phyloP scores from a whole-genome alignment of 495 filamentous ascomycete genomes.

The Entonaema liquescens region DNA sequence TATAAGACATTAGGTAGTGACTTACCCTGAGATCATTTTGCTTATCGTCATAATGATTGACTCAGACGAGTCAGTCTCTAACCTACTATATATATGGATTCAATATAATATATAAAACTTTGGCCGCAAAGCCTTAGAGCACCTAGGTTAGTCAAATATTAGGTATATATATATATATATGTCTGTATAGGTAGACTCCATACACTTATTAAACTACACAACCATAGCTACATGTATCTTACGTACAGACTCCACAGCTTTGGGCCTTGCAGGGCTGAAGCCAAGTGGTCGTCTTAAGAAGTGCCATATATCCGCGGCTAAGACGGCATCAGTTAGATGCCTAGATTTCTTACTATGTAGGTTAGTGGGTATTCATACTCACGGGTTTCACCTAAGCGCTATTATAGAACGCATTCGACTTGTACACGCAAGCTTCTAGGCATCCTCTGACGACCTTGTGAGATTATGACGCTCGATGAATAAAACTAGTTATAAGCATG shows the following conservation, averaged over 20 bases:
- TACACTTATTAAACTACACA: background rate
- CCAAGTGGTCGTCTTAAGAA: constrained; percentile 6
- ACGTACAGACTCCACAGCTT: constrained; percentile 21
- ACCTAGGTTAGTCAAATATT: no score
- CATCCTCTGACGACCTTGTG: background rate
- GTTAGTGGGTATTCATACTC: background rate
- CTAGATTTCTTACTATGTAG: background rate
- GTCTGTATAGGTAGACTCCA: no score
- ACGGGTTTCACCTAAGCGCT: background rate
- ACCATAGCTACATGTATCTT: background rate
- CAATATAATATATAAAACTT: no score
- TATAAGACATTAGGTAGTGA: background rate
- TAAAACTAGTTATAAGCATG: background rate
- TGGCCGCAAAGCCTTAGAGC: no score
- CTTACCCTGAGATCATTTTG: background rate
- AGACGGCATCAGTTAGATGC: constrained; percentile 19
- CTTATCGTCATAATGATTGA: background rate
- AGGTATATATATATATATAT: no score
- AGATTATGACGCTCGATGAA: background rate
- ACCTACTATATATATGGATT: background rate
- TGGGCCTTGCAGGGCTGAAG: constrained; percentile 27
- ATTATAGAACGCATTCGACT: background rate
- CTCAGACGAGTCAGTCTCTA: background rate
- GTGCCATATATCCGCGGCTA: constrained; percentile 22
- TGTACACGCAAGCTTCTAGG: background rate